Evolutionary conservation across 352 stramenopile genomes (phyloP).

Genomic region (Thalassiosira hispida): DNA sequence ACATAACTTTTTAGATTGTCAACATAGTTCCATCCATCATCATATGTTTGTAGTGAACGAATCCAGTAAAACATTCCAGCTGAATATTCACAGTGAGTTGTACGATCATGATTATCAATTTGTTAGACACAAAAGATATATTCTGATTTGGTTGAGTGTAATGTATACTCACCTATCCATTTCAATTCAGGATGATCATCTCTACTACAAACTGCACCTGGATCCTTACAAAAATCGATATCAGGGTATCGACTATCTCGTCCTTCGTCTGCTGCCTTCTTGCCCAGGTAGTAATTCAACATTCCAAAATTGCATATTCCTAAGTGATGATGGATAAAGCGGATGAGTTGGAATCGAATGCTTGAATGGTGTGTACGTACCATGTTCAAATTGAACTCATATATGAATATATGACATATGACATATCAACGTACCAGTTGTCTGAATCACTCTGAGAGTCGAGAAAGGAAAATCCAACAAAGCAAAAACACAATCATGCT

Average conservation of each 20-base stretch:
- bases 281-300: conserved; percentile 54
- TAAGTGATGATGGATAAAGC: neutral
- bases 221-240: conserved; percentile 56
- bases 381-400: too few species aligned
- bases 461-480: neutral
- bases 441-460: conserved; percentile 47
- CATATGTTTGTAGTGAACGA: conserved; percentile 37
- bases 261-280: conserved; percentile 41
- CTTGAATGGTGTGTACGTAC: too few species aligned
- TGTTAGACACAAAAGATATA: too few species aligned
- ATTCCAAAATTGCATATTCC: conserved; percentile 61
- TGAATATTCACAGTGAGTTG: neutral
- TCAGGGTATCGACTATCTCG: conserved; percentile 37
- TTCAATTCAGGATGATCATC: conserved; percentile 55
- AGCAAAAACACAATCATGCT: too few species aligned
- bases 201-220: conserved; percentile 51
- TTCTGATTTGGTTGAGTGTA: too few species aligned
- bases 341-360: neutral
- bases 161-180: conserved; percentile 48
- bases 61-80: conserved; percentile 58
- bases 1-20: conserved; percentile 48
- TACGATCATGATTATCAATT: too few species aligned
- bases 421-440: conserved; percentile 29
- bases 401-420: too few species aligned
- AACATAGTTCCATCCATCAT: conserved; percentile 57